phyloP scores from a whole-genome alignment of 148 eudicot species.

The Polygonum aviculare region DNA sequence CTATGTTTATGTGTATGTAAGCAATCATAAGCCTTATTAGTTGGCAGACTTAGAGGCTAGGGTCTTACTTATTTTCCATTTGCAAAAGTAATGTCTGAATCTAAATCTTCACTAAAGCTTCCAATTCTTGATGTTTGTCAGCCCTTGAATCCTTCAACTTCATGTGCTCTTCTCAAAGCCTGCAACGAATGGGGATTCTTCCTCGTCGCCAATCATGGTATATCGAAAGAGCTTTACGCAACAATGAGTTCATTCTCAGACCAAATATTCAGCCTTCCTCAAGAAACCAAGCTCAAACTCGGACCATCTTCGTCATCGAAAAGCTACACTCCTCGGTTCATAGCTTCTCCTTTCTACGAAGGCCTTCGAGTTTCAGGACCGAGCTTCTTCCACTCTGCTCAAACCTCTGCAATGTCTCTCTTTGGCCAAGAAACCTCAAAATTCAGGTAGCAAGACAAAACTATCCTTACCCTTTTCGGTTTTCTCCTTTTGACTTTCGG shows the following conservation, averaged over 20 bases:
- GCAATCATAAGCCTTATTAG: background rate
- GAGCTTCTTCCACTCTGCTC: conserved; percentile 52
- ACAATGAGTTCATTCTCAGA: conserved; percentile 39
- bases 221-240: conserved; percentile 41
- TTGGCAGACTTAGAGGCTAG: background rate
- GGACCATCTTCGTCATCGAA: conserved; percentile 62
- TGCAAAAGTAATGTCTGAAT: conserved; percentile 33
- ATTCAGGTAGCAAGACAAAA: conserved; percentile 45
- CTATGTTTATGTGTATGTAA: background rate
- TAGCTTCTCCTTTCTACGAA: conserved; percentile 89
- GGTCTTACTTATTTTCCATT: background rate
- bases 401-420: conserved; percentile 45
- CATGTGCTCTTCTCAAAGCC: conserved; percentile 53
- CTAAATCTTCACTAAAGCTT: conserved; percentile 41
- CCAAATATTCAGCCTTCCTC: conserved; percentile 48
- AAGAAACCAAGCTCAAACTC: conserved; percentile 52
- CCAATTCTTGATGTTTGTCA: conserved; percentile 63
- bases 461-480: background rate
- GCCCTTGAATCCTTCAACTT: conserved; percentile 37
- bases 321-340: conserved; percentile 75
- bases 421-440: conserved; percentile 31
- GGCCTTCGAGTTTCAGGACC: conserved; percentile 75
- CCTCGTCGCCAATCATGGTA: conserved; percentile 72
- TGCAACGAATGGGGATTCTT: conserved; percentile 93
- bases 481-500: background rate